phyloP scores from a whole-genome alignment of 768 basidiomycete species.

The Leccinum incarnatum region DNA sequence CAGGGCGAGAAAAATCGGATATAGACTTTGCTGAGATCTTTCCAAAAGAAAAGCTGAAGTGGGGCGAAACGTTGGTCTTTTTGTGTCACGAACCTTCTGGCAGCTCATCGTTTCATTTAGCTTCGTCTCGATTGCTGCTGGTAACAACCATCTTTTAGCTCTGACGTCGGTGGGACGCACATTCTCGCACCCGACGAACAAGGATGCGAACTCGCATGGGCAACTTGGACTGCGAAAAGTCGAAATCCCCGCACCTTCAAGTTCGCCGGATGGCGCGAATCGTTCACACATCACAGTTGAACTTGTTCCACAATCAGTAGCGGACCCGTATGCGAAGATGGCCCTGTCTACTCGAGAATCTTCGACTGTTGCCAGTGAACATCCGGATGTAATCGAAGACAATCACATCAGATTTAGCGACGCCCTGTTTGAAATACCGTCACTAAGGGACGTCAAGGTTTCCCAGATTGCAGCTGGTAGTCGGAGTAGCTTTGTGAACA shows the following conservation, averaged over 20 bases:
- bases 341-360: slow-evolving; percentile 38
- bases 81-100: neutral
- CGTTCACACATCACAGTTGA: slow-evolving; percentile 44
- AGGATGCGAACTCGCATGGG: slow-evolving; percentile 73
- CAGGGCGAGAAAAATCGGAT: slow-evolving; percentile 47
- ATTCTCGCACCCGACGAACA: slow-evolving; percentile 73
- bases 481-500: slow-evolving; percentile 71
- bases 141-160: slow-evolving; percentile 69
- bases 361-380: slow-evolving; percentile 23
- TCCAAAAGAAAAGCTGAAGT: slow-evolving; percentile 50
- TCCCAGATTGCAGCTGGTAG: slow-evolving; percentile 71
- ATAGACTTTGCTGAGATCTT: slow-evolving; percentile 61
- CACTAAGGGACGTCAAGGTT: slow-evolving; percentile 59
- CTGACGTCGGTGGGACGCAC: slow-evolving; percentile 70
- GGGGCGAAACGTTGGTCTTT: slow-evolving; percentile 64
- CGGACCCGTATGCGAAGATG: slow-evolving; percentile 48
- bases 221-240: slow-evolving; percentile 80
- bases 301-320: slow-evolving; percentile 54
- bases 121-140: slow-evolving; percentile 71
- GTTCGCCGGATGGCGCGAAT: slow-evolving; percentile 12
- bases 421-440: slow-evolving; percentile 72
- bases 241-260: slow-evolving; percentile 39
- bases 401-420: slow-evolving; percentile 62
- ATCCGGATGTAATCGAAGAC: slow-evolving; percentile 32
- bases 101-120: slow-evolving; percentile 36